Conservation (phyloP, 495 filamentous ascomycete genomes). For the Trichoderma virens region DNA sequence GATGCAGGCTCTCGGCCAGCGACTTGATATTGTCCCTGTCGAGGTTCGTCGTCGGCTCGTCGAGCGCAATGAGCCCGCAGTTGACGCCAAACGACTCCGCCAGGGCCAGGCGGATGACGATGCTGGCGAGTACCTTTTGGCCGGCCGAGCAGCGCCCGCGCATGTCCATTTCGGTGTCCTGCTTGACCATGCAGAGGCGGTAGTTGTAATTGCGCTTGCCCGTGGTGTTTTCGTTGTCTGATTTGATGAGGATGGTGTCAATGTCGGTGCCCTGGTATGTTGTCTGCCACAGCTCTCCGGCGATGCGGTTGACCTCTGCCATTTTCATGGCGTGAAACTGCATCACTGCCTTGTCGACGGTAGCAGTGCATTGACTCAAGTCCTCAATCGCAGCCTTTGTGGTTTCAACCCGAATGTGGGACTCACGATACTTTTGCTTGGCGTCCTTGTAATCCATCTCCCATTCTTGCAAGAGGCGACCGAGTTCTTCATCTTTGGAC, state of each 20-base stretch:
- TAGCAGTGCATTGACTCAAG: constrained; percentile 66
- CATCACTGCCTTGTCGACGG: constrained; percentile 95
- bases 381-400: constrained; percentile 91
- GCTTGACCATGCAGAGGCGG: constrained; percentile 96
- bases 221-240: constrained; percentile 68
- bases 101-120: constrained; percentile 94
- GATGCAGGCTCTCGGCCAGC: constrained; percentile 73
- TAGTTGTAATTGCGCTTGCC: constrained; percentile 91
- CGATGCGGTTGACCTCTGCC: constrained; percentile 95
- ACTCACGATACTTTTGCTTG: constrained; percentile 72
- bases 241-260: constrained; percentile 90
- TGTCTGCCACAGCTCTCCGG: constrained; percentile 90
- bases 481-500: constrained; percentile 72
- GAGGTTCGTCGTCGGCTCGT: constrained; percentile 97
- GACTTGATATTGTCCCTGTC: constrained; percentile 90
- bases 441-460: constrained; percentile 81
- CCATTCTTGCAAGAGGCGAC: constrained; percentile 64
- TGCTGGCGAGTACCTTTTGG: constrained; percentile 91
- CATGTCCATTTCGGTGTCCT: constrained; percentile 98
- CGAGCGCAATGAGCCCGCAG: constrained; percentile 92
- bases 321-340: constrained; percentile 91
- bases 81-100: constrained; percentile 96
- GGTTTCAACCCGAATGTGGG: constrained; percentile 83
- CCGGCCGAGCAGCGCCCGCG: constrained; percentile 93
- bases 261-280: constrained; percentile 98